These are phyloP conservation scores for Eleusine indica DNA, from an alignment of 176 grass and related monocot genomes.

Conservation along the genomic window DNA sequence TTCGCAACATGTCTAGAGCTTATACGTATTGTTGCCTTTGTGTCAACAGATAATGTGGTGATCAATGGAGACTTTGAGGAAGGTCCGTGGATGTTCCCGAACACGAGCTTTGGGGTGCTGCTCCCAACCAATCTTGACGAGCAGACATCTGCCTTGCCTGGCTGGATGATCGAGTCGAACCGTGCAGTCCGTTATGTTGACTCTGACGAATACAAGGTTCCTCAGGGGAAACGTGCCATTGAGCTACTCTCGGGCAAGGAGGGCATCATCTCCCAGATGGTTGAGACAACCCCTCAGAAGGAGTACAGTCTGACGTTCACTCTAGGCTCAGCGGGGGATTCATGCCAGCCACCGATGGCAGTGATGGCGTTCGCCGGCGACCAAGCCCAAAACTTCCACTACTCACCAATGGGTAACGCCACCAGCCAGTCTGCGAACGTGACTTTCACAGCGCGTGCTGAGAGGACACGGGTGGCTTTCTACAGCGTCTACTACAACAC, in stretches of 20 bases:
- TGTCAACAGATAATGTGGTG: conserved; percentile 76
- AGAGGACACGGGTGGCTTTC: conserved; percentile 76
- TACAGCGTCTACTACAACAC: conserved; percentile 97
- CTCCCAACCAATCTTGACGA: conserved; percentile 95
- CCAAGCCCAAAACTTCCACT: conserved; percentile 95
- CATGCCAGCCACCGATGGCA: conserved; percentile 83
- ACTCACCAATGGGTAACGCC: conserved; percentile 69
- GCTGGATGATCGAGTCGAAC: conserved; percentile 96
- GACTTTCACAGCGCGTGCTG: conserved; percentile 69
- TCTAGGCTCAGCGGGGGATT: conserved; percentile 64
- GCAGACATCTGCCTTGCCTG: conserved; percentile 75
- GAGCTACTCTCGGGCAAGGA: conserved; percentile 97
- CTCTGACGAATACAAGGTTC: conserved; percentile 78
- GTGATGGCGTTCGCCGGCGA: conserved; percentile 91
- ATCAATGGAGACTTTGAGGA: conserved; percentile 96
- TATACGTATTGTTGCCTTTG: not conserved
- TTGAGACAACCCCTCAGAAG: conserved; percentile 85
- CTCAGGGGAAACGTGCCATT: conserved; percentile 87
- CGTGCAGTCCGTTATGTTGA: conserved; percentile 83
- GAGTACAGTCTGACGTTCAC: conserved; percentile 84
- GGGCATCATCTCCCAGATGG: conserved; percentile 99
- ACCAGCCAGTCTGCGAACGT: conserved; percentile 72
- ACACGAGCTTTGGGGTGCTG: conserved; percentile 89
- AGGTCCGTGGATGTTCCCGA: conserved; percentile 94
- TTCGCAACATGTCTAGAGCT: not conserved